Evolutionary conservation across 768 basidiomycete genomes (phyloP).

Genomic region (Pholiota molesta): DNA sequence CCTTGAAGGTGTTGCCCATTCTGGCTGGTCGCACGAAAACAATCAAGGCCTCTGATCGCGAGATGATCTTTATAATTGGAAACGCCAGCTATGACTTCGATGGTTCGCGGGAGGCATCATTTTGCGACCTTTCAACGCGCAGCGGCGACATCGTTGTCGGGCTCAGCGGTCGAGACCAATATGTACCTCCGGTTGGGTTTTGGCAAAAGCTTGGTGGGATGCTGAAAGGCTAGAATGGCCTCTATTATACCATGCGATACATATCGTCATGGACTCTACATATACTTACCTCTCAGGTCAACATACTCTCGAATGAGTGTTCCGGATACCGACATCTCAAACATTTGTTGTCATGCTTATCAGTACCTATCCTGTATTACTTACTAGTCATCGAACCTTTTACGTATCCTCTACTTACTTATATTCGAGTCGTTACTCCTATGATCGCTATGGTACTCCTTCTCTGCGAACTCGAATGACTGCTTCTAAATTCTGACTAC

Average conservation of each 20-base stretch:
- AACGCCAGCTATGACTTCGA: constrained; percentile 20
- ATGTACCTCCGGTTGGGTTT: constrained; percentile 34
- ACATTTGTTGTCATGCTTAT: background rate
- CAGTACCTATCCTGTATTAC: background rate
- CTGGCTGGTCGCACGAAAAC: constrained; percentile 32
- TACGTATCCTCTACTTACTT: background rate
- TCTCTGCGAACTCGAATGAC: background rate
- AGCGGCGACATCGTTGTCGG: constrained; percentile 46
- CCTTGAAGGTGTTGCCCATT: constrained; percentile 36
- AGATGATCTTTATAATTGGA: constrained; percentile 42
- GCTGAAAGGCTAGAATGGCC: constrained; percentile 9
- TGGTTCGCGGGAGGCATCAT: constrained; percentile 33
- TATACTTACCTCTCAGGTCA: too few relatives aligned
- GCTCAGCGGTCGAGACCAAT: constrained; percentile 42
- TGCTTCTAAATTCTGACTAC: background rate
- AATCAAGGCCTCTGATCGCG: constrained; percentile 36
- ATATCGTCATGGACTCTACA: too few relatives aligned
- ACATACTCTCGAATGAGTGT: too few relatives aligned
- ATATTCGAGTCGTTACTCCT: background rate
- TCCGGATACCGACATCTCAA: too few relatives aligned
- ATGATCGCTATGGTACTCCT: background rate
- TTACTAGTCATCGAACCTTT: background rate
- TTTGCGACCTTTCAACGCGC: constrained; percentile 40
- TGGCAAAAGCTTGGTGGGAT: constrained; percentile 41
- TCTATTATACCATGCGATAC: background rate